Base-by-base conservation (phyloP, 2,329 filamentous ascomycete genomes). In the Dactylellina haptotyla region DNA sequence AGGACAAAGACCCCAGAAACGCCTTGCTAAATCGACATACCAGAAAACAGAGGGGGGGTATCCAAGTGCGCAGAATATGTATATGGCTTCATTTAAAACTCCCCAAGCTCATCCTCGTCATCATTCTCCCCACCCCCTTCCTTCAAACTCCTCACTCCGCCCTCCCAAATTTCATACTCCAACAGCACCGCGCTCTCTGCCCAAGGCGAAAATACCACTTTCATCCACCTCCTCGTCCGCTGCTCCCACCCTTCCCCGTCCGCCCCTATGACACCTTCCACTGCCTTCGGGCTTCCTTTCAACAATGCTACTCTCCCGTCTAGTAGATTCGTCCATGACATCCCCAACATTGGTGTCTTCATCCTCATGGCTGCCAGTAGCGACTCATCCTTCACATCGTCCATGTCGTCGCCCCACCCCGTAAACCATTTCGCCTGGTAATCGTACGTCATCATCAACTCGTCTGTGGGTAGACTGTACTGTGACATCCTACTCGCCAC, bases 131-230 rank as follows among this genome's bases (percentile, higher is more conserved):
- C 45, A 43, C 37, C 18, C 26, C 16, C 18, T 20, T 26, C n/a
- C 66, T 54, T 58, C 28, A 59, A 43, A 10, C 62, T 50, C 53
- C 46, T 72, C 25, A 64, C 59, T 0, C 92, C 92, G 0, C 87
- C 88, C 79, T 86, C 87, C 77, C 84, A 87, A 65, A 97, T 89
- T 80, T 93, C 89, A 80, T 93, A 96, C 78, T 91, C 89, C 2
- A 89, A 84, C 9, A 84, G 82, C 58, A 84, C 80, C 14, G 86
- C 83, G 1, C 84, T 85, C 1, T 83, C 81, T 2, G 86, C 86
- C 86, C 96, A 95, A 1, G 91, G 87, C 53, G 92, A 90, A 83
- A 97, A 98, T 0, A 96, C 94, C 6, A 98, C 87, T 80, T 93
- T 96, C 84, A 96, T 88, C 84, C 88, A 92, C 69, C 94, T 84